A percentile compares a stretch with the other conserved stretches of the same genome.
Conservation (phyloP, 768 basidiomycete genomes). For the Filobasidium floriforme region DNA sequence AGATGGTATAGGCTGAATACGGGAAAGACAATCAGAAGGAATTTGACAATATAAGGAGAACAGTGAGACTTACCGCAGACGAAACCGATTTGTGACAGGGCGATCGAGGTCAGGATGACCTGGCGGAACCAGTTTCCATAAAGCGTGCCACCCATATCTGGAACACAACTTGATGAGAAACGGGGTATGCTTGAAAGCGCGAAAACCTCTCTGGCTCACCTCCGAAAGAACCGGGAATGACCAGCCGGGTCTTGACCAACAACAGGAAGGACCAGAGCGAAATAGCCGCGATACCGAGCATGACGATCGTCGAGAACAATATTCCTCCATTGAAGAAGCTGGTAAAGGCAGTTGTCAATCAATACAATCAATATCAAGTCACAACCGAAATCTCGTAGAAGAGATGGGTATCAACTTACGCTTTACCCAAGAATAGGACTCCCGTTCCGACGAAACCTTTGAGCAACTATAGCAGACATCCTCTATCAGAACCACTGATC, state of each 20-base stretch:
- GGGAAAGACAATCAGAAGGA: constrained; percentile 42
- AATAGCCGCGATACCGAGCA: constrained; percentile 72
- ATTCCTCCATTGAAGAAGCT: constrained; percentile 92
- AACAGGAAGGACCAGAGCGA: constrained; percentile 91
- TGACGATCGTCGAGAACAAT: constrained; percentile 71
- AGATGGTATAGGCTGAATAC: constrained; percentile 87
- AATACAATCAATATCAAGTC: background rate
- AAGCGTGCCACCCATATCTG: constrained; percentile 84
- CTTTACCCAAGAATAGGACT: constrained; percentile 90
- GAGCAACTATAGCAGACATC: constrained; percentile 54
- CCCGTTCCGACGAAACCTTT: constrained; percentile 95
- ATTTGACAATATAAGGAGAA: too few relatives aligned
- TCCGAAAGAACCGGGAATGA: constrained; percentile 86
- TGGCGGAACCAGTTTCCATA: constrained; percentile 93
- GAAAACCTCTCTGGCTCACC: constrained; percentile 50
- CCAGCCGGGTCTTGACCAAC: constrained; percentile 75
- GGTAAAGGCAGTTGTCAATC: background rate
- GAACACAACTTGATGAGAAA: background rate
- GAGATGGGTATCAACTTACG: constrained; percentile 51
- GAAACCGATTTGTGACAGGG: constrained; percentile 59
- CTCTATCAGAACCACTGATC: background rate
- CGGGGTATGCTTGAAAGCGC: background rate
- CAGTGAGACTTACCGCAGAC: constrained; percentile 29
- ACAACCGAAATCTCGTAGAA: background rate
- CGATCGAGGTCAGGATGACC: constrained; percentile 75